Percentiles rank a stretch among this genome's conserved stretches.
These are phyloP conservation scores for Cryoendolithus antarcticus DNA, from an alignment of 2,329 filamentous ascomycete species.

Conservation along the genomic window DNA sequence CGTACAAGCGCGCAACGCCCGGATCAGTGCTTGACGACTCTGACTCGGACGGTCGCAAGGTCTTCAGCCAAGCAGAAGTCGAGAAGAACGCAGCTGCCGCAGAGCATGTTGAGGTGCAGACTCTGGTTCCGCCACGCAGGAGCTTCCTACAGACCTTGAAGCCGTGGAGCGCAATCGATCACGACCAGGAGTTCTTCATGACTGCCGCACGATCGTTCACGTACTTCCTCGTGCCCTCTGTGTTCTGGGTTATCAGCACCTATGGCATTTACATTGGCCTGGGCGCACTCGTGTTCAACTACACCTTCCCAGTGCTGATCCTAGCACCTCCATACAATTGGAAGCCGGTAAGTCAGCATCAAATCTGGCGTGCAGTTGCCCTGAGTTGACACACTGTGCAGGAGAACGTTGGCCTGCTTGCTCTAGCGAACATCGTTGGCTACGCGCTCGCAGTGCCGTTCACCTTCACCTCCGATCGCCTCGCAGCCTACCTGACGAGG, in stretches of 20 bases:
- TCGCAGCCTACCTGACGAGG: slow-evolving; percentile 20
- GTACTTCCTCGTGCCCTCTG: slow-evolving; percentile 26
- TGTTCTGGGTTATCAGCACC: slow-evolving; percentile 26
- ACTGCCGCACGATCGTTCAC: slow-evolving; percentile 23
- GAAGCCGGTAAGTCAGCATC: slow-evolving; percentile 6
- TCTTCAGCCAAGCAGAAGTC: slow-evolving; percentile 11
- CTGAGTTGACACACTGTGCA: not conserved
- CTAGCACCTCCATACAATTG: slow-evolving; percentile 23
- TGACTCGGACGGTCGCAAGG: slow-evolving; percentile 6
- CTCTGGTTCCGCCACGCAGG: slow-evolving; percentile 16
- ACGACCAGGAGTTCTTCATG: slow-evolving; percentile 24
- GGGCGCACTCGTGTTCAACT: slow-evolving; percentile 27
- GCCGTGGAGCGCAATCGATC: slow-evolving; percentile 22
- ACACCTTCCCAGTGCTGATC: slow-evolving; percentile 26
- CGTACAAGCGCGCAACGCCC: slow-evolving; percentile 29
- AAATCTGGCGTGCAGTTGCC: no score
- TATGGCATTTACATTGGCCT: slow-evolving; percentile 29
- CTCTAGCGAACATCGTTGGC: slow-evolving; percentile 25
- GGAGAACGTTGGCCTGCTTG: slow-evolving; percentile 18
- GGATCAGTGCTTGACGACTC: slow-evolving; percentile 3
- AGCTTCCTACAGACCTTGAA: slow-evolving; percentile 21
- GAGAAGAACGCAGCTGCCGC: slow-evolving; percentile 12
- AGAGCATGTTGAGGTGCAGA: slow-evolving; percentile 15
- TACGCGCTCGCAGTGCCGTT: slow-evolving; percentile 24
- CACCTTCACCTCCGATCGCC: slow-evolving; percentile 16